Conservation (phyloP, 768 basidiomycete genomes). For the Collybia sordida region DNA sequence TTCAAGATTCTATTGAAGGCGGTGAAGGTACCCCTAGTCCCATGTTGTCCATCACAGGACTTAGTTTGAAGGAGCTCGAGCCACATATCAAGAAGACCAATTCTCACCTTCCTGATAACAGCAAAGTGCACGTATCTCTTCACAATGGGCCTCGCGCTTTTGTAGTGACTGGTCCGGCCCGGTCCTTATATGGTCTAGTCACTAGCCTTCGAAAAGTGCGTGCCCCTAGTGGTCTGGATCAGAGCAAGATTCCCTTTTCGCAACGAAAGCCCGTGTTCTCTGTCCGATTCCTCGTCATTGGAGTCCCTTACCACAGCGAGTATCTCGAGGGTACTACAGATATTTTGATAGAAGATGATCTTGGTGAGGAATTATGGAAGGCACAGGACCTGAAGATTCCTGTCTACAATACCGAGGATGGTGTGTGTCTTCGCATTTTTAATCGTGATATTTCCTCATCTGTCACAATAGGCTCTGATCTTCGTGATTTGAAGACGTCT, state of each 20-base stretch:
- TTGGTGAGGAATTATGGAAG: constrained; percentile 78
- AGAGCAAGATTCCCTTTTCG: constrained; percentile 91
- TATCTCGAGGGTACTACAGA: constrained; percentile 78
- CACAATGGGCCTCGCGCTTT: constrained; percentile 90
- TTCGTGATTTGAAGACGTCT: constrained; percentile 66
- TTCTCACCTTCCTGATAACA: constrained; percentile 75
- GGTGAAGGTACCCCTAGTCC: constrained; percentile 93
- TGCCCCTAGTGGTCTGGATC: constrained; percentile 84
- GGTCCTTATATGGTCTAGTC: constrained; percentile 91
- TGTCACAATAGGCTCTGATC: constrained; percentile 68
- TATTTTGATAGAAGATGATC: constrained; percentile 73
- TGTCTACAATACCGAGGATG: constrained; percentile 92
- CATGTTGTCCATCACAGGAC: constrained; percentile 90
- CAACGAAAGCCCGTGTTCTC: constrained; percentile 94
- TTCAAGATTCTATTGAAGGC: constrained; percentile 85
- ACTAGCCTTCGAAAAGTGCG: constrained; percentile 88
- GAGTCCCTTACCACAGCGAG: constrained; percentile 92
- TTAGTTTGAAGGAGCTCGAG: constrained; percentile 73
- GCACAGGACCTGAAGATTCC: constrained; percentile 71
- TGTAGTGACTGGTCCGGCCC: constrained; percentile 90
- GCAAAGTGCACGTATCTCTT: constrained; percentile 82
- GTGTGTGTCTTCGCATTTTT: constrained; percentile 41
- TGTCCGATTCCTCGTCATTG: constrained; percentile 91
- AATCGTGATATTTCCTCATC: constrained; percentile 15
- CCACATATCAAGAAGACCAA: constrained; percentile 86